phyloP scores from a whole-genome alignment of 2,329 filamentous ascomycete genomes.

The Arthrobotrys sphaeroides region DNA sequence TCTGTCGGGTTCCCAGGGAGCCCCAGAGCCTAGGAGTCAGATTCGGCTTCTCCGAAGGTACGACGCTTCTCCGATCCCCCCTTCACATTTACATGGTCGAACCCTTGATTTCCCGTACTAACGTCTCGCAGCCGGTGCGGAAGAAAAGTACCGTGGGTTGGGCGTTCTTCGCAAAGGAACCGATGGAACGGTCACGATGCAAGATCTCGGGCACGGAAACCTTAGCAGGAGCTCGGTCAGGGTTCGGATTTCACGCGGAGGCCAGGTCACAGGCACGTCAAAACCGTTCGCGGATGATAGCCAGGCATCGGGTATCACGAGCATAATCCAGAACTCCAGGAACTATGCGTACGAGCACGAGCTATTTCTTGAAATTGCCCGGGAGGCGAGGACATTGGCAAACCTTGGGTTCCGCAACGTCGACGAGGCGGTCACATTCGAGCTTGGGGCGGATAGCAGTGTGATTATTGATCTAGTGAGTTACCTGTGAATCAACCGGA shows the following conservation, averaged over 20 bases:
- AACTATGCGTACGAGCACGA: constrained; percentile 86
- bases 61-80: constrained; percentile 9
- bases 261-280: constrained; percentile 69
- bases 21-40: constrained; percentile 80
- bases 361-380: constrained; percentile 85
- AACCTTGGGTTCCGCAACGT: constrained; percentile 75
- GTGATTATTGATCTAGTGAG: constrained; percentile 58
- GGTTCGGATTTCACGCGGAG: constrained; percentile 72
- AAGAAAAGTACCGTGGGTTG: constrained; percentile 76
- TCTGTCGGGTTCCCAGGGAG: constrained; percentile 79
- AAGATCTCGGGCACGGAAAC: constrained; percentile 67
- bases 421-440: constrained; percentile 66
- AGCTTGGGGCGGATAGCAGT: constrained; percentile 50
- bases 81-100: constrained; percentile 56
- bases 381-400: constrained; percentile 78
- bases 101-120: neutral
- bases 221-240: constrained; percentile 68
- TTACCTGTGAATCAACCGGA: neutral
- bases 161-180: constrained; percentile 79
- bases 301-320: constrained; percentile 66
- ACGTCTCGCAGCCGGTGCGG: constrained; percentile 64
- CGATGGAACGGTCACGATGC: constrained; percentile 79
- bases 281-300: constrained; percentile 68
- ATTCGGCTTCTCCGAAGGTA: constrained; percentile 85
- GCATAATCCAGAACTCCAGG: constrained; percentile 76